Conservation (phyloP, 495 filamentous ascomycete species). For the Collariella sp. region DNA sequence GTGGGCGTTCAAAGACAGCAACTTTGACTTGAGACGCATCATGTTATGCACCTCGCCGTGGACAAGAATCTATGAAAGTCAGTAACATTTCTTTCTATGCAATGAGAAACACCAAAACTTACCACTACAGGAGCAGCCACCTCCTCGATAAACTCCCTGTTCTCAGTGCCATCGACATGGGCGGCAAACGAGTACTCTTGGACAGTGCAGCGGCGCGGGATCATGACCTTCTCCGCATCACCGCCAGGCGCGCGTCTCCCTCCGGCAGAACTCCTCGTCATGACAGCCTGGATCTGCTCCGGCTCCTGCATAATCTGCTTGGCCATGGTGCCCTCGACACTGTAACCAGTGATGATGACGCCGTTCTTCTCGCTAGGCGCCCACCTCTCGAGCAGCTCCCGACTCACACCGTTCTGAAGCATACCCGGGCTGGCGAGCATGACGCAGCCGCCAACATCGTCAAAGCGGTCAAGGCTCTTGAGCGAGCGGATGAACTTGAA, state of each 20-base stretch:
- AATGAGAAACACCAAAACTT: constrained; percentile 32
- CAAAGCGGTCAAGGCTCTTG: constrained; percentile 87
- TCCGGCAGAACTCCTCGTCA: constrained; percentile 56
- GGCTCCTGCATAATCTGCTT: constrained; percentile 90
- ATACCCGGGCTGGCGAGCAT: constrained; percentile 97
- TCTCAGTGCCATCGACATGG: constrained; percentile 94
- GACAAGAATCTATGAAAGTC: constrained; percentile 65
- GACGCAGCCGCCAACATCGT: constrained; percentile 90
- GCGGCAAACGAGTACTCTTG: constrained; percentile 92
- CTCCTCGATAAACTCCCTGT: constrained; percentile 89
- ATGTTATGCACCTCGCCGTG: constrained; percentile 97
- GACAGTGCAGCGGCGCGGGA: constrained; percentile 82
- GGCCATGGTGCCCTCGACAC: constrained; percentile 97
- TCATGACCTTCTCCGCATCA: constrained; percentile 73
- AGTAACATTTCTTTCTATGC: background rate
- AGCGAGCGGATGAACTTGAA: constrained; percentile 85
- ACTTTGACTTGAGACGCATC: constrained; percentile 89
- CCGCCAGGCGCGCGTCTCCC: constrained; percentile 48
- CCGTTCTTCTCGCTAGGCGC: constrained; percentile 92
- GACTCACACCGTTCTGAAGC: constrained; percentile 89
- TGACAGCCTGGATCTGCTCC: constrained; percentile 84
- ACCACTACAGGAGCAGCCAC: constrained; percentile 85
- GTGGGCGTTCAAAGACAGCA: constrained; percentile 79
- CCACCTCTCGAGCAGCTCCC: constrained; percentile 90
- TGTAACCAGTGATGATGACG: constrained; percentile 95